These are phyloP conservation scores for Wallacemonas sp. DNA, from an alignment of 208 protist genomes.

Conservation along the genomic window DNA sequence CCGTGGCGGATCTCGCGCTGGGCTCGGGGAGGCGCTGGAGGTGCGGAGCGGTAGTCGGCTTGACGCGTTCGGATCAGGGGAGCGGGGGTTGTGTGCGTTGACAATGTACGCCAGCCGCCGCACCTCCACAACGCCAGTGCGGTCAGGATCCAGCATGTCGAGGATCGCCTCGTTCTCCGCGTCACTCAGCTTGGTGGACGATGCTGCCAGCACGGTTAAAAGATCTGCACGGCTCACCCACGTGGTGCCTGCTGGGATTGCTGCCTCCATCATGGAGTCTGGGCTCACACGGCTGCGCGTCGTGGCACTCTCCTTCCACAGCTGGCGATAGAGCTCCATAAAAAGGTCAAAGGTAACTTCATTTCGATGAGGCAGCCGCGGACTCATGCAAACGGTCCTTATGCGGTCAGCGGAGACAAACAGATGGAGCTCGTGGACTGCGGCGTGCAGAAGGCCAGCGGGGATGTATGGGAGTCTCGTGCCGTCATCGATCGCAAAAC, in stretches of 20 bases:
- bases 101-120: constrained; percentile 8
- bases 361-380: constrained; percentile 22
- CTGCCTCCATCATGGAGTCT: neutral
- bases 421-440: constrained; percentile 7
- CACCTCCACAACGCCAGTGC: constrained; percentile 27
- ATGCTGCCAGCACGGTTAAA: neutral
- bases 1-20: neutral
- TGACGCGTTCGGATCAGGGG: no score
- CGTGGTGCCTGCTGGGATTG: neutral
- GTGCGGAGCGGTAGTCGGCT: constrained; percentile 3
- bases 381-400: constrained; percentile 20
- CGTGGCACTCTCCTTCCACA: constrained; percentile 20
- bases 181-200: neutral
- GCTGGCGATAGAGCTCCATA: constrained; percentile 54
- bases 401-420: constrained; percentile 20
- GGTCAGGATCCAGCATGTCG: constrained; percentile 57
- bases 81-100: neutral
- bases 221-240: neutral
- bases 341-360: constrained; percentile 42
- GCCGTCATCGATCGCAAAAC: neutral
- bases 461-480: constrained; percentile 50
- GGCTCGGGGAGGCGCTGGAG: neutral
- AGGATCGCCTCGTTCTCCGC: constrained; percentile 60
- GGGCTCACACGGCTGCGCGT: neutral
- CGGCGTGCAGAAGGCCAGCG: constrained; percentile 21